Conservation (phyloP, 768 basidiomycete species). For the Podaxis sp. region DNA sequence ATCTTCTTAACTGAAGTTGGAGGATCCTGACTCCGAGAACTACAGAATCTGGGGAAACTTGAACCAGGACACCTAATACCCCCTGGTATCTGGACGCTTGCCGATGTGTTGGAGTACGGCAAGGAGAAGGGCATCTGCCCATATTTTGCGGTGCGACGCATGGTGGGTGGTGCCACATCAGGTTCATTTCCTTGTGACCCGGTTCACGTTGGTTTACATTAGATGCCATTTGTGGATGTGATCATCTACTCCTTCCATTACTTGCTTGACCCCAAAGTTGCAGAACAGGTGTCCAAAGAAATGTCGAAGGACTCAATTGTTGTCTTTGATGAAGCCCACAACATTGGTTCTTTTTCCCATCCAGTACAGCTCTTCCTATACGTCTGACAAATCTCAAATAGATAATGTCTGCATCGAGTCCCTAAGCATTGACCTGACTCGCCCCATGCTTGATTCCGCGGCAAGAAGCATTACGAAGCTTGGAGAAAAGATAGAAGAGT, state of each 20-base stretch:
- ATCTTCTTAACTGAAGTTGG: slow-evolving; percentile 1
- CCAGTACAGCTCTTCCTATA: background rate
- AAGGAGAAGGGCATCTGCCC: slow-evolving; percentile 86
- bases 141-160: slow-evolving; percentile 93
- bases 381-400: slow-evolving; percentile 38
- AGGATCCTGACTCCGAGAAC: slow-evolving; percentile 12
- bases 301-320: slow-evolving; percentile 97
- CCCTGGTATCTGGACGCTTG: slow-evolving; percentile 89
- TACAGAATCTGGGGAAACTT: slow-evolving; percentile 76
- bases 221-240: slow-evolving; percentile 96
- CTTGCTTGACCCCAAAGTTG: slow-evolving; percentile 96
- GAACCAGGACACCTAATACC: slow-evolving; percentile 84
- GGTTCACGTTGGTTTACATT: slow-evolving; percentile 15
- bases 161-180: slow-evolving; percentile 52
- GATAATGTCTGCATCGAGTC: slow-evolving; percentile 99
- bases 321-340: slow-evolving; percentile 99
- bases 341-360: slow-evolving; percentile 69
- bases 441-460: slow-evolving; percentile 97
- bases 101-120: slow-evolving; percentile 88
- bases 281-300: slow-evolving; percentile 98
- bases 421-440: slow-evolving; percentile 92
- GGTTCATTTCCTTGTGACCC: background rate
- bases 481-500: slow-evolving; percentile 95
- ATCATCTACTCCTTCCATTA: slow-evolving; percentile 99
- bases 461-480: slow-evolving; percentile 83